Conservation (phyloP, 305 asterid species). For the Fraxinus angustifolia region DNA sequence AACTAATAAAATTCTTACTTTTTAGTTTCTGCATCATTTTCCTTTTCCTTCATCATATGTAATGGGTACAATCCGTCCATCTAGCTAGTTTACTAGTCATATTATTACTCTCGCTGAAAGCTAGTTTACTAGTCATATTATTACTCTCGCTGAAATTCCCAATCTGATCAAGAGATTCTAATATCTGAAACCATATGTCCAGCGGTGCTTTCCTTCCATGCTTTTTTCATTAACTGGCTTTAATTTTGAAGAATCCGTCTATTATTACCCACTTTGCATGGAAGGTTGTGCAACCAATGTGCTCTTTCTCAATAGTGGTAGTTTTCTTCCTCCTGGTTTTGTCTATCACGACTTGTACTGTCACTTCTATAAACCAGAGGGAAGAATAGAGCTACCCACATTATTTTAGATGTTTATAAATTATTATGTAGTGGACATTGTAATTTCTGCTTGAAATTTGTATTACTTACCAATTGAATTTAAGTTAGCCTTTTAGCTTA, state of each 20-base stretch:
- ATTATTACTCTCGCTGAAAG: not conserved
- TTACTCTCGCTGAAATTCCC: slow-evolving; percentile 5
- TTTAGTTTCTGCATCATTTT: slow-evolving; percentile 3
- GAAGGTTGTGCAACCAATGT: not conserved
- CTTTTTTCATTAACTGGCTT: not conserved
- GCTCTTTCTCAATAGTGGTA: not conserved
- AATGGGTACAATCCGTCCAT: not conserved
- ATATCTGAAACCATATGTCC: slow-evolving; percentile 2
- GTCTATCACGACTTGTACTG: not conserved
- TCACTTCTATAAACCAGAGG: not conserved
- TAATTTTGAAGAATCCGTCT: not conserved
- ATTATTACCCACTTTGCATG: not conserved
- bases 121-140: not conserved
- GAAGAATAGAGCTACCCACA: not conserved
- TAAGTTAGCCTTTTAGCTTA: slow-evolving; percentile 5
- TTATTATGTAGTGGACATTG: slow-evolving; percentile 1
- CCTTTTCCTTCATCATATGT: not conserved
- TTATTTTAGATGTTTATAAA: not conserved
- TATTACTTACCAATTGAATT: not conserved
- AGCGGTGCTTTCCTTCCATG: slow-evolving; percentile 2
- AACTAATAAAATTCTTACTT: not conserved
- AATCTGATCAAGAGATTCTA: not conserved
- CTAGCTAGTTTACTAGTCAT: not conserved
- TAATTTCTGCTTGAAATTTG: not conserved
- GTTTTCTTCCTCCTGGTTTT: not conserved